Base-by-base conservation (phyloP, 129 eudicot genomes). In the Flaveria robusta region DNA sequence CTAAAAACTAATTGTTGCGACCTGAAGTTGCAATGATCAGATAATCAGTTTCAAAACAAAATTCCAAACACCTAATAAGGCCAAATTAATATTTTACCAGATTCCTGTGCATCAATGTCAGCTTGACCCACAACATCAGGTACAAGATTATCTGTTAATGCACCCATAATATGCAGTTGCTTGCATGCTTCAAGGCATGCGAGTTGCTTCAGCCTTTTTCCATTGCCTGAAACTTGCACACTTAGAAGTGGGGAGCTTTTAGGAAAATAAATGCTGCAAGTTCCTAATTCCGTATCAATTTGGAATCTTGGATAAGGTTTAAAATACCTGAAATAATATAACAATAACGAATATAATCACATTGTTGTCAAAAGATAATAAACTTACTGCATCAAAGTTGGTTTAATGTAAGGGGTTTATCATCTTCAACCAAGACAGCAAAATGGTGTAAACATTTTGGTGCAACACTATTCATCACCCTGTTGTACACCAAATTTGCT, bases 131-230 rank as follows among this genome's bases (percentile, higher is more conserved):
- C 80, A 39, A 86, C 86, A 86, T 87, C 96, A 0, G 99, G 99
- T 22, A 95, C 94, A 71, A 95, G 94, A 71, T 84, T 54, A 77
- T 95, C 97, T 2, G 96, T 87, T 67, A 95, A 71, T 16, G 96
- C 93, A 75, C 94, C 92, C 19, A 87, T 58, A 74, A 41, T 42
- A 71, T 95, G 99, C 22, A 95, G 88, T 66, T 80, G 27, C 82
- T 83, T 86, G 77, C 99, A 95, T 31, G 99, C 99, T 79, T 89
- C 92, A 11, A 91, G 82, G 81, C 97, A 87, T 12, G 97, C 97
- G 70, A 84, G 83, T 81, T 85, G 90, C 84, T 89, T 91, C 78
- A 89, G 81, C 49, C 59, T 22, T 86, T 87, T 91, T 68, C 31
- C 22, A 49, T 80, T 71, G 2, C 92, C 92, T 1, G 43, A 23